A percentile compares a stretch with the other conserved stretches of the same genome.
Evolutionary conservation across 768 basidiomycete genomes (phyloP).

Genomic region (Leccinum truebloodii): DNA sequence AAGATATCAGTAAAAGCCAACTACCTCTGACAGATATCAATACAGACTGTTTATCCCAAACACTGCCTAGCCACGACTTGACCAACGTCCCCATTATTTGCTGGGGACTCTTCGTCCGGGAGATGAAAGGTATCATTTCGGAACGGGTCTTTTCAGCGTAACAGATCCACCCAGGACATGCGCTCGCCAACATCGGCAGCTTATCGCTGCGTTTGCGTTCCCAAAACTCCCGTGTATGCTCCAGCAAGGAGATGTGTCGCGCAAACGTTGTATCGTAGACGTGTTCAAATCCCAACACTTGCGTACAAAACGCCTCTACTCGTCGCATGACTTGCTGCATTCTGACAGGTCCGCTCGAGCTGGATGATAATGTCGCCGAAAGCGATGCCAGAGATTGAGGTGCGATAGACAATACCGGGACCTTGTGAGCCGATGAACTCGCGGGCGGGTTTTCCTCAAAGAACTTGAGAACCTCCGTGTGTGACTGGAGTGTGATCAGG

Average conservation of each 20-base stretch:
- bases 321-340: slow-evolving; percentile 66
- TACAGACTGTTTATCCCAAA: slow-evolving; percentile 70
- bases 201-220: slow-evolving; percentile 55
- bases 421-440: slow-evolving; percentile 42
- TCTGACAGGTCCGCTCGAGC: slow-evolving; percentile 45
- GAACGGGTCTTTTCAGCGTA: slow-evolving; percentile 98
- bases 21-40: background rate
- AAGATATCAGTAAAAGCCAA: slow-evolving; percentile 8
- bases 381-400: slow-evolving; percentile 87
- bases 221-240: slow-evolving; percentile 78
- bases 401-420: slow-evolving; percentile 83
- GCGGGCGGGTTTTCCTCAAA: slow-evolving; percentile 56
- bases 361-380: slow-evolving; percentile 57
- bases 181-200: slow-evolving; percentile 91
- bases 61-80: slow-evolving; percentile 79
- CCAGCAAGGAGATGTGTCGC: slow-evolving; percentile 78
- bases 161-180: slow-evolving; percentile 99
- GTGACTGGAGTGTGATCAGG: slow-evolving; percentile 93
- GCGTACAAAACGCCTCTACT: slow-evolving; percentile 66
- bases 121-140: slow-evolving; percentile 91
- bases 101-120: slow-evolving; percentile 88
- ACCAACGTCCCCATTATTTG: slow-evolving; percentile 93
- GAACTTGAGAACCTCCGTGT: slow-evolving; percentile 86
- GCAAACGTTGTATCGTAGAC: slow-evolving; percentile 97
- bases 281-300: slow-evolving; percentile 71